Base-by-base conservation (phyloP, 495 filamentous ascomycete species). In the Neurospora sublineolata region DNA sequence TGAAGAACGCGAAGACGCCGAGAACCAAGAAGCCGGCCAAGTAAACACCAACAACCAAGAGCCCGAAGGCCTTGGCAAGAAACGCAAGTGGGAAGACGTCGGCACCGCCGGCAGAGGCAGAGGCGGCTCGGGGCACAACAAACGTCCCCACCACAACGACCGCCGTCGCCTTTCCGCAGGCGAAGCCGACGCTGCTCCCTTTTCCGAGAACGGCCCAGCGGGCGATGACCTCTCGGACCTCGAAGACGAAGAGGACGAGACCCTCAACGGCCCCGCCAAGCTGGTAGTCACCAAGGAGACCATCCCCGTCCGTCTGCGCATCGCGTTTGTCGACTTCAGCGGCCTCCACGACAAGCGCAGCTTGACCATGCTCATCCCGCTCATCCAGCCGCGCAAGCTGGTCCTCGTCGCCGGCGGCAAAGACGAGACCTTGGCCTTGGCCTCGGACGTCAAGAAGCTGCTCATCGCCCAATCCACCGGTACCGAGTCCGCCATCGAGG, bases 321-420 rank as follows among this genome's bases (percentile, higher is more conserved):
- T 98, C 52, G 90, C 92, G 16, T 94, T 92, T 79, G 89, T 98
- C 30, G 95, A 99, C 78, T 97, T 96, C 73, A 89, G 89, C 69
- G 95, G 96, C 39, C 84, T 98, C 46, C 94, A 97, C 79, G 94
- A 97, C 77, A 93, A 94, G 76, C 90, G 94, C 71, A 94, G 91
- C 74, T 81, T 99, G 67, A 91, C 92, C 79, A 97, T 97, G 92
- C 84, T 99, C 38, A 92, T 99, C 36, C 95, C 96, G 0, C 87
- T 97, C 3, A 97, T 99, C 73, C 90, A 94, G 73, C 95, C 95
- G 1, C 89, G 94, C 37, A 98, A 98, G 77, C 85, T 99, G 67
- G 94, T 99, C 67, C 85, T 99, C 38, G 87, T 96, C 18, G 91
- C 89, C 60, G 96, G 96, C 14, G 88, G 86, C 76, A 85, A 86